Evolutionary conservation across 768 basidiomycete genomes (phyloP), one percentile per base, ranked within the genome.

Genomic region (Suillus americanus): DNA sequence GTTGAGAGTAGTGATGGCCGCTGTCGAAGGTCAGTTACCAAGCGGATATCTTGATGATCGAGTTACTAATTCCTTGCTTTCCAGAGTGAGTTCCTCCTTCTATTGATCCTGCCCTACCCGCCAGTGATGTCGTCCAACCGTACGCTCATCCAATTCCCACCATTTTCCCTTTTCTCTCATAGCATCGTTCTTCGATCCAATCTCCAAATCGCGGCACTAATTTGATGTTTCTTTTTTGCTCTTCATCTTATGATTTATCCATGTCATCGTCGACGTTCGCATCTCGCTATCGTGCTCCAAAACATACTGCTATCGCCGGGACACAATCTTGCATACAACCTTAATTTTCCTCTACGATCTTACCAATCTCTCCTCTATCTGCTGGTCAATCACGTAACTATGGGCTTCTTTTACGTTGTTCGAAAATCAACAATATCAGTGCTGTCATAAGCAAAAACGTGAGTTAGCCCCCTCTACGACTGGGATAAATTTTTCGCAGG

Each of bases 1-100:
- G 83, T 78, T 96, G 59, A 83, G 91, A 70, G 92, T 96, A 23
- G 92, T 98, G 18, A 97, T 97, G 95, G 92, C 92, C 67, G 95
- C 95, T 66, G 94, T 95, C 60, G 92, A 95, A 95, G 94, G 93
- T 93, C 67, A 70, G 87, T 81, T 62, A 57, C 43, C 10, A 45
- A 53, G 65, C 30, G 33, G 61, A 60, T 25, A 65, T 65, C 62
- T 50, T 62, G 57, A 46, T 56, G 30, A 56, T 67, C 60, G 43
- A 64, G 50, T 61, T 65, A 30, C 63, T 64, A 48, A 50, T 71
- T 70, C 53, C 10, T 64, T 67, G 35, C 63, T 62, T 68, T 68
- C 48, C 69, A 91, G 89, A 90, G 90, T 92, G 83, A 91, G 89
- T 89, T 45, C 55, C 62, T 70, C 57, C 62, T 71, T 72, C 61